Conservation (phyloP, 441 rosid species). For the Arabidopsis lyrata region DNA sequence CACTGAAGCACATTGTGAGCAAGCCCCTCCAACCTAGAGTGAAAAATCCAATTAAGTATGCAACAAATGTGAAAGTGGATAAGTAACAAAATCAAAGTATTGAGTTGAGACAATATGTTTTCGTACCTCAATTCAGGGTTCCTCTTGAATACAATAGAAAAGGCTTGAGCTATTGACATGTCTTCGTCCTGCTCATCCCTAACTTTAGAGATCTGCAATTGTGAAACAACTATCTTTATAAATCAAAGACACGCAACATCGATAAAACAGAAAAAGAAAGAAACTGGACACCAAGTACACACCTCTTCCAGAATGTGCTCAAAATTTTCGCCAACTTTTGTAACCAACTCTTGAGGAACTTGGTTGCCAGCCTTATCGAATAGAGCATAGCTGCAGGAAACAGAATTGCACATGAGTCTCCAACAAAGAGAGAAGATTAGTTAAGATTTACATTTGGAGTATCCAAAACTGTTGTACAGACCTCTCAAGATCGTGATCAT, state of each 20-base stretch:
- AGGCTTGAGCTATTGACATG: slow-evolving; percentile 76
- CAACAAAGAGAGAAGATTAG: not conserved
- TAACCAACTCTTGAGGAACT: slow-evolving; percentile 86
- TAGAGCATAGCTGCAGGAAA: slow-evolving; percentile 76
- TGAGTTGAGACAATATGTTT: slow-evolving; percentile 22
- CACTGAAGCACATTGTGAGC: slow-evolving; percentile 90
- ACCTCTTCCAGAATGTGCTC: slow-evolving; percentile 85
- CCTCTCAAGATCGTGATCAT: slow-evolving; percentile 99
- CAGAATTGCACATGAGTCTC: not conserved
- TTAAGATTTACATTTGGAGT: too few species aligned
- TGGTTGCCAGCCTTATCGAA: slow-evolving; percentile 89
- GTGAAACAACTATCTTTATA: slow-evolving; percentile 10
- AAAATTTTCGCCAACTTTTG: slow-evolving; percentile 79
- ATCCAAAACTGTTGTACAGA: slow-evolving; percentile 33
- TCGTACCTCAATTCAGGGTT: slow-evolving; percentile 79
- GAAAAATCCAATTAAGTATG: slow-evolving; percentile 21
- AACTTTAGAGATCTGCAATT: slow-evolving; percentile 77
- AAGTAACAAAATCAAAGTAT: not conserved
- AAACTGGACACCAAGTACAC: slow-evolving; percentile 26
- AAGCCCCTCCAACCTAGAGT: slow-evolving; percentile 81
- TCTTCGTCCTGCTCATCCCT: slow-evolving; percentile 73
- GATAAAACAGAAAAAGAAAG: slow-evolving; percentile 6
- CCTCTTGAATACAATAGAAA: slow-evolving; percentile 78
- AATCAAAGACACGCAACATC: slow-evolving; percentile 9
- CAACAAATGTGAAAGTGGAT: slow-evolving; percentile 21